These are phyloP conservation scores for Phytophthora colocasiae DNA, from an alignment of 352 stramenopile genomes.

Conservation along the genomic window DNA sequence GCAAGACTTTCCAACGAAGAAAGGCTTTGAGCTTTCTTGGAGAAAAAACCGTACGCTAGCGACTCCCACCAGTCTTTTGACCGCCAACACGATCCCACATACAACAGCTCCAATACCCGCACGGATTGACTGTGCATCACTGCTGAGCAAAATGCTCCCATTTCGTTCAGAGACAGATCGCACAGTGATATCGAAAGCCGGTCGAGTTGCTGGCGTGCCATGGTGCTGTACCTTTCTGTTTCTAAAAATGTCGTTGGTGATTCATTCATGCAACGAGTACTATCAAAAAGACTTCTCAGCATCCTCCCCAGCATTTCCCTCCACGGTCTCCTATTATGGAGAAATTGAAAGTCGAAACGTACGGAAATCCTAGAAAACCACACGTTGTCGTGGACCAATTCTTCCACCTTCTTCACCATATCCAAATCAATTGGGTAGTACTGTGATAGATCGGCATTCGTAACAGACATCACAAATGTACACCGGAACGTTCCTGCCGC, in stretches of 20 bases:
- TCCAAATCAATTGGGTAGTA: not conserved
- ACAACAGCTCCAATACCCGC: not conserved
- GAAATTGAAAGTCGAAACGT: not conserved
- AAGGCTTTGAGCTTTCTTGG: not conserved
- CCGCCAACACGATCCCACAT: not conserved
- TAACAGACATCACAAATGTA: constrained; percentile 6
- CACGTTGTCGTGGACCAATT: not conserved
- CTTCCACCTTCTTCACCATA: not conserved
- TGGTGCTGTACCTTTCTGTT: no score
- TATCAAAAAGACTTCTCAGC: no score
- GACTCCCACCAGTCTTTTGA: not conserved
- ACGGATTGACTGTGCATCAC: not conserved
- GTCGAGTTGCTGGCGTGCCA: no score
- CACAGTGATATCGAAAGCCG: no score
- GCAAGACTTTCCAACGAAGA: no score
- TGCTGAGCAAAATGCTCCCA: not conserved
- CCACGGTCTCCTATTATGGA: no score
- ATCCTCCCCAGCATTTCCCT: no score
- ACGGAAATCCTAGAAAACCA: not conserved
- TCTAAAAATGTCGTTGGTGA: no score
- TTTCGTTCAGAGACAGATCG: not conserved
- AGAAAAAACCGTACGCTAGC: not conserved
- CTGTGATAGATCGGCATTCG: not conserved
- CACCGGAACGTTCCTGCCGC: not conserved
- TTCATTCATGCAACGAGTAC: no score